Conservation (phyloP, 2,329 filamentous ascomycete species). For the Ophiostoma sp. region DNA sequence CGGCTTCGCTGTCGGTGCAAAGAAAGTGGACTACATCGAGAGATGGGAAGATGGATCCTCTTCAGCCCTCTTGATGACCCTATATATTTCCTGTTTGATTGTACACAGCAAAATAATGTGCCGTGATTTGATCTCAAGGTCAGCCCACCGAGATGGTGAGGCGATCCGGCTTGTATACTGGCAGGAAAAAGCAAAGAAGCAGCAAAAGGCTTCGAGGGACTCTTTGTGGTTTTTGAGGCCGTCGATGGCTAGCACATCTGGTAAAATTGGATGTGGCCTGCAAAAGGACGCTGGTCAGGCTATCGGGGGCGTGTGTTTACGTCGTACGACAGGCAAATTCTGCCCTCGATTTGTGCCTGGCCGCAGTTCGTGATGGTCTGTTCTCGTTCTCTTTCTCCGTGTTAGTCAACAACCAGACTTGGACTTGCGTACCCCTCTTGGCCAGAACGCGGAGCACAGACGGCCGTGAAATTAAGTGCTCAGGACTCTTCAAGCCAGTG, state of each 20-base stretch:
- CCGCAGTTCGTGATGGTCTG: slow-evolving; percentile 3
- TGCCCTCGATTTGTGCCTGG: background rate
- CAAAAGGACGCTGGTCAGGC: background rate
- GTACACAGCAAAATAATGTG: background rate
- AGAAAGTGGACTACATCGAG: background rate
- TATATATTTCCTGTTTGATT: background rate
- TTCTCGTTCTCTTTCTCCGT: background rate
- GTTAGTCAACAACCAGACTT: background rate
- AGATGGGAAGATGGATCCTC: background rate
- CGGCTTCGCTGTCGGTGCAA: background rate
- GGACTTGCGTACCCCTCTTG: background rate
- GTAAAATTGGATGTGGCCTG: background rate
- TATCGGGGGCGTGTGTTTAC: background rate
- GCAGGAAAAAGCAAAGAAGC: background rate
- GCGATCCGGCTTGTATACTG: background rate
- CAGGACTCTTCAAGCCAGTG: background rate
- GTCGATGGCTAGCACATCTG: background rate
- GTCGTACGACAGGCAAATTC: background rate
- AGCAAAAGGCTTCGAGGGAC: background rate
- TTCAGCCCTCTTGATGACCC: background rate
- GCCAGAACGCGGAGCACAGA: background rate
- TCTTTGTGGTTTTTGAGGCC: background rate
- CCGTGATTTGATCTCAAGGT: background rate
- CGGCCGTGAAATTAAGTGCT: background rate
- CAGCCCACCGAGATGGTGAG: slow-evolving; percentile 8